Conservation (phyloP, 202 grass and related monocot genomes). For the Digitaria exilis region DNA sequence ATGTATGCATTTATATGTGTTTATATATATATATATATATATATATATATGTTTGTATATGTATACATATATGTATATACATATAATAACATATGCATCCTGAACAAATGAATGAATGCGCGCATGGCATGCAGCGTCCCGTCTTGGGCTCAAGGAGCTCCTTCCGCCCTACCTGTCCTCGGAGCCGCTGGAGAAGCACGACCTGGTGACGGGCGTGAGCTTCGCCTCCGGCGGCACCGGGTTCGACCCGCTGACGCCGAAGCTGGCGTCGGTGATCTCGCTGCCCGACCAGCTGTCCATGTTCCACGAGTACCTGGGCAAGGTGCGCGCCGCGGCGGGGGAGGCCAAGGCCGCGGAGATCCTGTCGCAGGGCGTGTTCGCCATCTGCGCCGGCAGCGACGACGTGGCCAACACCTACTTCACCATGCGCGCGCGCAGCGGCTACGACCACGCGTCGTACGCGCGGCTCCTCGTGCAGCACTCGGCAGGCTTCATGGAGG, state of each 20-base stretch:
- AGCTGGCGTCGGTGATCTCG: conserved; percentile 65
- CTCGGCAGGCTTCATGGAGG: conserved; percentile 55
- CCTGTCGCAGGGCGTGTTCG: conserved; percentile 50
- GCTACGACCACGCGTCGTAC: conserved; percentile 58
- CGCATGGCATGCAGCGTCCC: conserved; percentile 56
- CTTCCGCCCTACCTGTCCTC: conserved; percentile 65
- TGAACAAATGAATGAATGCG: no score
- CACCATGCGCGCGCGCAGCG: conserved; percentile 35
- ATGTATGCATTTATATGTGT: no score
- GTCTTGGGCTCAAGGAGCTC: conserved; percentile 66
- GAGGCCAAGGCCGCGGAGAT: conserved; percentile 32
- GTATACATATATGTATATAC: no score
- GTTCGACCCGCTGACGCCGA: conserved; percentile 70
- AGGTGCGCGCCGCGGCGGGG: conserved; percentile 47
- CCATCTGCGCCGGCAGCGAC: conserved; percentile 80
- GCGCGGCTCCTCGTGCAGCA: conserved; percentile 50
- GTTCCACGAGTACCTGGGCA: conserved; percentile 64
- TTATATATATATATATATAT: no score
- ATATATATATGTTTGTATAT: no score
- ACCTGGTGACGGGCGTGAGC: conserved; percentile 85
- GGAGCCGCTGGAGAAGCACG: conserved; percentile 45
- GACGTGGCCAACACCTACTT: conserved; percentile 96
- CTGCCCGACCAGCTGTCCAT: conserved; percentile 59
- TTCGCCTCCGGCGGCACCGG: conserved; percentile 89
- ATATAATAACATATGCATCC: no score